Conservation (phyloP, 2,329 filamentous ascomycete species). For the Tolypocladium inflatum region DNA sequence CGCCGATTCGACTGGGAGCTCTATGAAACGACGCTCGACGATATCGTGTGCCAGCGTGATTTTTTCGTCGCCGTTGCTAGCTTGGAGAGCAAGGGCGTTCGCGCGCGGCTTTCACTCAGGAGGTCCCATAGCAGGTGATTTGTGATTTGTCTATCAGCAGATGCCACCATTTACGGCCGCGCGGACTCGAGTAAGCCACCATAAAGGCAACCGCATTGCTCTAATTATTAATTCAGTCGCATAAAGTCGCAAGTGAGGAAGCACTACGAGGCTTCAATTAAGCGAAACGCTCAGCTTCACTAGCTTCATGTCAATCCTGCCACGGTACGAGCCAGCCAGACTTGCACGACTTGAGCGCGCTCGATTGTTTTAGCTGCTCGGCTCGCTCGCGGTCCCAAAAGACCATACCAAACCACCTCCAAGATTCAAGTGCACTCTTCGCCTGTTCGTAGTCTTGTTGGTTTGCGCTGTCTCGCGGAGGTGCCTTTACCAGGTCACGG, state of each 20-base stretch:
- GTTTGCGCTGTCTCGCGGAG: not conserved
- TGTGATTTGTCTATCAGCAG: no score
- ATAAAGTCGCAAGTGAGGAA: no score
- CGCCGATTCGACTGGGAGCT: slow-evolving; percentile 7
- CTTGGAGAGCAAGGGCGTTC: slow-evolving; percentile 10
- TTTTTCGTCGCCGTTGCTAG: slow-evolving; percentile 9
- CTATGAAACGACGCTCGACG: slow-evolving; percentile 5
- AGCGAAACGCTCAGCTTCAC: no score
- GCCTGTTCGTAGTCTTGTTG: not conserved
- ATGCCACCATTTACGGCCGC: not conserved
- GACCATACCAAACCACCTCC: not conserved
- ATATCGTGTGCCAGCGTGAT: slow-evolving; percentile 4
- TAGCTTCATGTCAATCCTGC: not conserved
- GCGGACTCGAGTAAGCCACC: no score
- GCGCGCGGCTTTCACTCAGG: not conserved
- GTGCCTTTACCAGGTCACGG: not conserved
- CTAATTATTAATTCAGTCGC: no score
- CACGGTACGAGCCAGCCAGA: not conserved
- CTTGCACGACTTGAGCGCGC: not conserved
- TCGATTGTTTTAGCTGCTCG: not conserved
- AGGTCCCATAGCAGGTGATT: not conserved
- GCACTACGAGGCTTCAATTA: no score
- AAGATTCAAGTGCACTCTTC: not conserved
- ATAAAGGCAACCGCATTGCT: no score
- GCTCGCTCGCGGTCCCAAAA: not conserved